Base-by-base conservation (phyloP, 345 rosid genomes). In the Brassica nigra region DNA sequence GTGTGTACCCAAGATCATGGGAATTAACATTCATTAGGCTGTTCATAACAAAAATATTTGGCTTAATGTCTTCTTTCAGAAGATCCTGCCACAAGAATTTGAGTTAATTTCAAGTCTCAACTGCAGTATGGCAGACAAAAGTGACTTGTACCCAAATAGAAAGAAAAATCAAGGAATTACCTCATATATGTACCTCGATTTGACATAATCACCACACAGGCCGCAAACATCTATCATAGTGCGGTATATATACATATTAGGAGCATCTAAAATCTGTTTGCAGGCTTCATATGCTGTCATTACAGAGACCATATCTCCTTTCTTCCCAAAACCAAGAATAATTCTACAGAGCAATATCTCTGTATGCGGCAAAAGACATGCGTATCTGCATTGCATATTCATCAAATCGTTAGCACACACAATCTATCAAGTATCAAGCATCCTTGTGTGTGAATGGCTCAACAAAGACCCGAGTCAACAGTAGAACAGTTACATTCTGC, bases 11-110 rank as follows among this genome's bases (percentile, higher is more conserved):
- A 87, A 95, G 81, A 80, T 91, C 97, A 82, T 85, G 89, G 66
- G 97, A 88, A 88, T 95, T 92, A 81, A 86, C 97, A 62, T 92
- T 95, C 97, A 95, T 90, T 55, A 92, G 89, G 78, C 97, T 91
- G 89, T 92, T 95, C 88, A 89, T 87, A 76, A 95, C 92, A 81
- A 82, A 95, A 30, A 88, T 78, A 64, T 95, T 92, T 76, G 89
- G 93, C 73, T 80, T 76, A 72, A 92, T 70, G 62, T 88, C 88
- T 82, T 83, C 90, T 80, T 79, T 77, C 58, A 88, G 76, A 39
- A 95, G 84, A 76, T 91, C 93, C 97, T 92, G 89, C 89, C 84
- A 71, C 86, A 85, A 79, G 52, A 77, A 62, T 34, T 36, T 55
- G 47, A 52, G 27, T 77, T 59, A 75, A 72, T n/a, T 49, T 67